Percentiles rank a stretch among this genome's conserved stretches.
Evolutionary conservation across 306 rosid genomes (phyloP).

Genomic region (Gleditsia sinensis): DNA sequence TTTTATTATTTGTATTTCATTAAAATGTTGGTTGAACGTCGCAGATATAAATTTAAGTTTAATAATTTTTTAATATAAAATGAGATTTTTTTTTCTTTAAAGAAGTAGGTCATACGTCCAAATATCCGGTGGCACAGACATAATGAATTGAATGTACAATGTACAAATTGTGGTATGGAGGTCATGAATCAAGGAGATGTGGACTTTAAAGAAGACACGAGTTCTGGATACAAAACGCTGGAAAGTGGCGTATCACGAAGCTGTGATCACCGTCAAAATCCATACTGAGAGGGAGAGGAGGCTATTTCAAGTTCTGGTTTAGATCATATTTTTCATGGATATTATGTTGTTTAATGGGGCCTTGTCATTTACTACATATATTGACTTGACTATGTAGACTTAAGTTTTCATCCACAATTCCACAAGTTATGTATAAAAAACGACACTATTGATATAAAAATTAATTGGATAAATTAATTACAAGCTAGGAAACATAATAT

Average conservation of each 20-base stretch:
- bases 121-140: not conserved
- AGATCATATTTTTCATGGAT: not conserved
- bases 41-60: no score
- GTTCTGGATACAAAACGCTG: not conserved
- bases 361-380: not conserved
- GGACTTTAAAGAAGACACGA: not conserved
- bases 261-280: slow-evolving; percentile 8
- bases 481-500: no score
- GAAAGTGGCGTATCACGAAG: not conserved
- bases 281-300: not conserved
- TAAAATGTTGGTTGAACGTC: no score
- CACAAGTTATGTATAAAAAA: not conserved
- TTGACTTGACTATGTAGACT: slow-evolving; percentile 4
- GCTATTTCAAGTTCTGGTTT: not conserved
- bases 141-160: not conserved
- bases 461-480: slow-evolving; percentile 22
- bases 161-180: not conserved
- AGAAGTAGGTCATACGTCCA: not conserved
- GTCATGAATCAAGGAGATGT: not conserved
- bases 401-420: slow-evolving; percentile 5
- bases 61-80: no score
- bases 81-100: no score
- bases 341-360: not conserved
- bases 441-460: slow-evolving; percentile 21
- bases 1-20: no score